Evolutionary conservation across 2,329 filamentous ascomycete species (phyloP).

Genomic region (Westerdykella ornata): DNA sequence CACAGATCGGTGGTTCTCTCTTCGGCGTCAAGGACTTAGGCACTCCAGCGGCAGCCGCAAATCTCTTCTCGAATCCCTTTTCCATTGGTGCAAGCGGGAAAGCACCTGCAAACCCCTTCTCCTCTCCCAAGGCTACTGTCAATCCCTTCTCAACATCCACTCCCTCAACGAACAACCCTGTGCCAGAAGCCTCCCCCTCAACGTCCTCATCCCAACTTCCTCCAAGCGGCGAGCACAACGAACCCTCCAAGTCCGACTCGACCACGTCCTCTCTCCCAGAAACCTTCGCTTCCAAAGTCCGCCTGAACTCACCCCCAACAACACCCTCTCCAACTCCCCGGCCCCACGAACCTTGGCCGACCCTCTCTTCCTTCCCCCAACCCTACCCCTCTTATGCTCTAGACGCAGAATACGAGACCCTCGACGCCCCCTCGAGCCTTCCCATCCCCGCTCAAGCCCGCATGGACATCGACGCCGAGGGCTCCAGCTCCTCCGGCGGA

Average conservation of each 20-base stretch:
- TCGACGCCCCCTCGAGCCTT: constrained; percentile 54
- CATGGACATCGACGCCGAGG: constrained; percentile 35
- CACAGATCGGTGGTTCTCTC: constrained; percentile 58
- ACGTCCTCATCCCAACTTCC: constrained; percentile 26
- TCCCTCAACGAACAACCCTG: too few relatives aligned
- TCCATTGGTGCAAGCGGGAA: constrained; percentile 39
- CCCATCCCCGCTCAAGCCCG: constrained; percentile 45
- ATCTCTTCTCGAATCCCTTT: constrained; percentile 53
- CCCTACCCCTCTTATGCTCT: constrained; percentile 71
- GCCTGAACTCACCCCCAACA: constrained; percentile 42
- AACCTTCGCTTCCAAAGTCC: constrained; percentile 66
- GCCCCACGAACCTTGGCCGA: constrained; percentile 69
- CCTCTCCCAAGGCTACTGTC: constrained; percentile 22
- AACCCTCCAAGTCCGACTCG: constrained; percentile 16
- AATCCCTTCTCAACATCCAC: constrained; percentile 43
- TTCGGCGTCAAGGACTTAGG: constrained; percentile 56
- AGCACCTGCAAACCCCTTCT: constrained; percentile 51
- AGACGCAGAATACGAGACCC: constrained; percentile 86
- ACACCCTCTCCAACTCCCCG: constrained; percentile 24
- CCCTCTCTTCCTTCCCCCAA: constrained; percentile 54
- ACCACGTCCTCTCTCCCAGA: constrained; percentile 57
- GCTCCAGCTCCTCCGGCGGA: constrained; percentile 18
- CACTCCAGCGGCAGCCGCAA: constrained; percentile 14
- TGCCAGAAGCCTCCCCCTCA: constrained; percentile 46
- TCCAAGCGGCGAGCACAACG: constrained; percentile 9